These are phyloP conservation scores for Nyctanthes arbortristis DNA, from an alignment of 257 asterid species.

Conservation along the genomic window DNA sequence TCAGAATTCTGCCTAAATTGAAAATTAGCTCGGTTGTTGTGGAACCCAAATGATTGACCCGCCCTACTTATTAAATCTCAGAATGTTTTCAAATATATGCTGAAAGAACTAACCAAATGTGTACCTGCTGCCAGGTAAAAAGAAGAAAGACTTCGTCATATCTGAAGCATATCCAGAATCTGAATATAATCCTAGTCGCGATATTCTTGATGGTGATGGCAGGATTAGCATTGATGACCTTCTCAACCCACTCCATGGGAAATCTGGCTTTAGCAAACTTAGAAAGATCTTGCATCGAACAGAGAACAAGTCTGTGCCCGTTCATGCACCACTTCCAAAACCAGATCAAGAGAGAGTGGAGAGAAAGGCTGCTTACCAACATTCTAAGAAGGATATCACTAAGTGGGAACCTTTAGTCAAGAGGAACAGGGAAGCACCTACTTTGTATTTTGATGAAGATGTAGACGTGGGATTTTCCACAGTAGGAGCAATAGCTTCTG, in stretches of 20 bases:
- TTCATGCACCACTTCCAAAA: constrained; percentile 70
- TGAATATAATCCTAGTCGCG: constrained; percentile 75
- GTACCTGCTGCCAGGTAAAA: constrained; percentile 46
- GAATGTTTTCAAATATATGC: constrained; percentile 1
- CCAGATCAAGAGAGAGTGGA: constrained; percentile 63
- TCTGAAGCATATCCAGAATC: constrained; percentile 94
- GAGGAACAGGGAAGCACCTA: constrained; percentile 88
- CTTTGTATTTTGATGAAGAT: constrained; percentile 73
- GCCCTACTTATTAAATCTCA: neutral
- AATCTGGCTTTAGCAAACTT: constrained; percentile 57
- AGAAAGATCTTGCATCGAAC: constrained; percentile 46
- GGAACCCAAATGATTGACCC: neutral
- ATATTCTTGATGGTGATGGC: constrained; percentile 71
- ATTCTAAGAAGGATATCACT: constrained; percentile 63
- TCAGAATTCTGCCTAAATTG: too few species aligned
- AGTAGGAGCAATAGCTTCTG: constrained; percentile 89
- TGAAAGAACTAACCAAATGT: constrained; percentile 13
- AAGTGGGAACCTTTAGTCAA: constrained; percentile 84
- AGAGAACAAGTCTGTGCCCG: constrained; percentile 54
- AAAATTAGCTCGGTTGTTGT: neutral
- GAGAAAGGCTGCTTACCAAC: constrained; percentile 64
- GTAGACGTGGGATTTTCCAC: constrained; percentile 70
- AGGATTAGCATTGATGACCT: constrained; percentile 70
- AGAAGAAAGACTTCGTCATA: constrained; percentile 48
- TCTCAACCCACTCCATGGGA: constrained; percentile 66